Evolutionary conservation across 768 basidiomycete species (phyloP).

Genomic region (Obba rivulosa): DNA sequence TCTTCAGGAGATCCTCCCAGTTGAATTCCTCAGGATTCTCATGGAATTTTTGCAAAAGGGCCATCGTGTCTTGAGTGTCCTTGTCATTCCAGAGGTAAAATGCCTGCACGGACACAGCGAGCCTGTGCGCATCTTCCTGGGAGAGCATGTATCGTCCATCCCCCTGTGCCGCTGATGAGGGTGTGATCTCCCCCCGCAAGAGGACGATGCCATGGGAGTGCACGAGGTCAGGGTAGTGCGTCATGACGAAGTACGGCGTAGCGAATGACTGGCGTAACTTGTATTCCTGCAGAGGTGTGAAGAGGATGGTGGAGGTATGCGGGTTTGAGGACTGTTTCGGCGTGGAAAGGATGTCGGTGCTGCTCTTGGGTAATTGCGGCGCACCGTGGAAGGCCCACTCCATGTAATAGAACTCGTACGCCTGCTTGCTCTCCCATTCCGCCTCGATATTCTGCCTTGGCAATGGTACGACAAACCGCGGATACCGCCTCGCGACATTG

Average conservation of each 20-base stretch:
- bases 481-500: constrained; percentile 55
- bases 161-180: constrained; percentile 39
- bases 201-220: constrained; percentile 77
- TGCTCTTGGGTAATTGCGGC: constrained; percentile 52
- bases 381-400: constrained; percentile 86
- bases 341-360: constrained; percentile 39
- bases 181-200: constrained; percentile 87
- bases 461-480: constrained; percentile 79
- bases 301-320: constrained; percentile 70
- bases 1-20: constrained; percentile 73
- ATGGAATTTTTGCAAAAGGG: constrained; percentile 67
- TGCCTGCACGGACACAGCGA: constrained; percentile 75
- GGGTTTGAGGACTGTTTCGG: constrained; percentile 36
- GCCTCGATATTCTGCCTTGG: constrained; percentile 41
- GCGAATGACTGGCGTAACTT: constrained; percentile 80
- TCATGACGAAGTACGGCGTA: constrained; percentile 86
- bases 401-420: constrained; percentile 79
- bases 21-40: constrained; percentile 73
- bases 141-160: constrained; percentile 54
- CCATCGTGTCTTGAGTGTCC: constrained; percentile 33
- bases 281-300: constrained; percentile 93
- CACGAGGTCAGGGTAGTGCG: constrained; percentile 87
- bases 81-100: constrained; percentile 68
- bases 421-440: constrained; percentile 26
- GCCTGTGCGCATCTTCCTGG: constrained; percentile 80